Conservation (phyloP, 2,329 filamentous ascomycete species). For the Rachicladosporium sp. region DNA sequence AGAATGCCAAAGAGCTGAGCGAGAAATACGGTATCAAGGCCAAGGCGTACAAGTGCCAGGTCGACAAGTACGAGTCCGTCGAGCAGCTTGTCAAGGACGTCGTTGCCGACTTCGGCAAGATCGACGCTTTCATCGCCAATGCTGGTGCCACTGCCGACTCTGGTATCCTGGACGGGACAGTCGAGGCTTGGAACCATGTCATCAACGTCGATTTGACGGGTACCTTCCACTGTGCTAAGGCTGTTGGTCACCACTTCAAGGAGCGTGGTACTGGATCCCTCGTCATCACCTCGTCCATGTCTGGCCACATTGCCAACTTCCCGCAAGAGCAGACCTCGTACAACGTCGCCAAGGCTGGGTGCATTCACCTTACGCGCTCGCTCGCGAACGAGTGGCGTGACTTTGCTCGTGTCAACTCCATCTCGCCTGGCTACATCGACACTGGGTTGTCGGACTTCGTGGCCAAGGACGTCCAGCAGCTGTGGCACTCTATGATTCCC, state of each 20-base stretch:
- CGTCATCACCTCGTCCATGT: slow-evolving; percentile 62
- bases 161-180: slow-evolving; percentile 56
- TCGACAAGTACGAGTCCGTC: slow-evolving; percentile 45
- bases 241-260: slow-evolving; percentile 69
- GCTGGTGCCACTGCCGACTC: slow-evolving; percentile 58
- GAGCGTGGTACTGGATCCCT: slow-evolving; percentile 51
- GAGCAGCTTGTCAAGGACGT: slow-evolving; percentile 47
- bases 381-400: slow-evolving; percentile 59
- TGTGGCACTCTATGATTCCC: slow-evolving; percentile 50
- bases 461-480: slow-evolving; percentile 42
- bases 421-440: slow-evolving; percentile 58
- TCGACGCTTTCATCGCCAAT: slow-evolving; percentile 57
- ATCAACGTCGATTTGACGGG: slow-evolving; percentile 81
- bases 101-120: slow-evolving; percentile 57
- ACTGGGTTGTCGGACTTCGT: slow-evolving; percentile 56
- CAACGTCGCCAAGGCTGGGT: slow-evolving; percentile 54
- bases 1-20: slow-evolving; percentile 50
- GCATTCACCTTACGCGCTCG: slow-evolving; percentile 51
- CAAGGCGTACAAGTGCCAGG: slow-evolving; percentile 55
- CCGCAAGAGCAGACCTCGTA: slow-evolving; percentile 58
- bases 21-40: slow-evolving; percentile 51
- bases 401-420: slow-evolving; percentile 56
- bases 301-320: slow-evolving; percentile 73
- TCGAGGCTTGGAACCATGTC: slow-evolving; percentile 64
- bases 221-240: slow-evolving; percentile 73